Percentiles rank a stretch among this genome's conserved stretches.
Evolutionary conservation across 192 early-diverging fungal species (phyloP).

Genomic region (Coemansia sp.): DNA sequence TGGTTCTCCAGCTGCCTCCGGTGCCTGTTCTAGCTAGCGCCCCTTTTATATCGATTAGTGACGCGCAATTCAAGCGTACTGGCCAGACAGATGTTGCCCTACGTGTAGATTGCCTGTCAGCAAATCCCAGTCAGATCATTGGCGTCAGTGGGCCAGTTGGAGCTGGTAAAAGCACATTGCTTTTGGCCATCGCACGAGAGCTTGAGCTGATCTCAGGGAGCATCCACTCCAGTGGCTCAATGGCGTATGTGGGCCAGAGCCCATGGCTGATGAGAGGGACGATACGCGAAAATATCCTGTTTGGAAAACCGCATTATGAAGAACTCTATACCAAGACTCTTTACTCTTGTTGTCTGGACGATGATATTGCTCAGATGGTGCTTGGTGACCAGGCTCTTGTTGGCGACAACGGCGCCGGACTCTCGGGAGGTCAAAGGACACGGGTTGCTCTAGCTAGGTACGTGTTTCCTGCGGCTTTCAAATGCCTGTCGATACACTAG

Average conservation of each 20-base stretch:
- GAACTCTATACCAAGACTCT: constrained; percentile 61
- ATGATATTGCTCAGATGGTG: constrained; percentile 61
- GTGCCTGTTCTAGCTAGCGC: no score
- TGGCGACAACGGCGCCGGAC: constrained; percentile 27
- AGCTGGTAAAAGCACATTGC: constrained; percentile 76
- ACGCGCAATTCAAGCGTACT: constrained; percentile 11
- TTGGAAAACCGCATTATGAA: constrained; percentile 59
- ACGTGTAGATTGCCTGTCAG: not conserved
- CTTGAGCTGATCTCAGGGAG: constrained; percentile 38
- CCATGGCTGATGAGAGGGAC: constrained; percentile 71
- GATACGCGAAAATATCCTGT: constrained; percentile 73
- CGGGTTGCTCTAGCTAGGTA: constrained; percentile 62
- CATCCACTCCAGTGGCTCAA: constrained; percentile 11
- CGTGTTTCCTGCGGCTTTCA: not conserved
- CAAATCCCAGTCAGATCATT: constrained; percentile 58
- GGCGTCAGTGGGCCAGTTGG: constrained; percentile 82
- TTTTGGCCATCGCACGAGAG: constrained; percentile 78
- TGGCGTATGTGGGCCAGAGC: constrained; percentile 36
- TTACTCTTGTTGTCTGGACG: constrained; percentile 61
- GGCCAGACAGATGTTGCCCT: not conserved
- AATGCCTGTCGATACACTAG: not conserved
- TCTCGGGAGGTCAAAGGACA: constrained; percentile 59
- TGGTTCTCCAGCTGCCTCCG: not conserved
- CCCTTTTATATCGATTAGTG: constrained; percentile 2
- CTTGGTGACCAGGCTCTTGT: constrained; percentile 64